Evolutionary conservation across 2,329 filamentous ascomycete genomes (phyloP).

Genomic region (Cladophialophora yegresii): DNA sequence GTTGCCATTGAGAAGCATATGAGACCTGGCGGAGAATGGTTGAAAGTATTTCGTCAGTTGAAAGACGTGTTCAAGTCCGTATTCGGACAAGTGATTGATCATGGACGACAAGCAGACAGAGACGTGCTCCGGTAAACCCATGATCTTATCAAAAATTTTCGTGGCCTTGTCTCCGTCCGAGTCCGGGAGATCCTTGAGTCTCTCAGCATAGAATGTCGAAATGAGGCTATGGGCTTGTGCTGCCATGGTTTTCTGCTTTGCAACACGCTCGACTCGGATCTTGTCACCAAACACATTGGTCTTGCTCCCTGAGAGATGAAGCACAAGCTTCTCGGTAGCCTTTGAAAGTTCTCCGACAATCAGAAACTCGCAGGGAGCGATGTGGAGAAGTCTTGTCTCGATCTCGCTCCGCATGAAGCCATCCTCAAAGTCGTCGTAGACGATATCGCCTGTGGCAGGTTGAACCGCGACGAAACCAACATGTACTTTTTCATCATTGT

Average conservation of each 20-base stretch:
- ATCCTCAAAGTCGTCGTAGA: constrained; percentile 94
- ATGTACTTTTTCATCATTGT: constrained; percentile 89
- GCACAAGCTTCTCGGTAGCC: constrained; percentile 86
- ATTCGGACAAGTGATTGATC: constrained; percentile 90
- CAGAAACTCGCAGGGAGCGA: constrained; percentile 91
- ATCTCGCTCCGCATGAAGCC: constrained; percentile 97
- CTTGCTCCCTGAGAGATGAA: constrained; percentile 83
- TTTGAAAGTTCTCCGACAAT: constrained; percentile 88
- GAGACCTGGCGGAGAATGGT: constrained; percentile 87
- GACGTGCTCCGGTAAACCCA: constrained; percentile 80
- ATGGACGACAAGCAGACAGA: constrained; percentile 93
- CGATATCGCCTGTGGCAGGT: constrained; percentile 90
- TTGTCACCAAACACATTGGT: constrained; percentile 91
- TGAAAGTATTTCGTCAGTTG: constrained; percentile 96
- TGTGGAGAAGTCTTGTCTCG: constrained; percentile 91
- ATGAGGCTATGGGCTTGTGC: constrained; percentile 86
- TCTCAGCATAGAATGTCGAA: constrained; percentile 87
- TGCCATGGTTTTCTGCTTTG: constrained; percentile 76
- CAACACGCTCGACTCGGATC: constrained; percentile 77
- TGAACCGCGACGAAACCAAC: constrained; percentile 93
- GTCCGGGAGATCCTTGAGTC: constrained; percentile 63
- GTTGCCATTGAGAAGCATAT: constrained; percentile 95
- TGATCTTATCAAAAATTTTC: constrained; percentile 77
- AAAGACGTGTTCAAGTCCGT: constrained; percentile 92
- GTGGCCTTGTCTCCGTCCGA: constrained; percentile 59